Conservation (phyloP, 2,329 filamentous ascomycete genomes). For the Sarocladium kiliense region DNA sequence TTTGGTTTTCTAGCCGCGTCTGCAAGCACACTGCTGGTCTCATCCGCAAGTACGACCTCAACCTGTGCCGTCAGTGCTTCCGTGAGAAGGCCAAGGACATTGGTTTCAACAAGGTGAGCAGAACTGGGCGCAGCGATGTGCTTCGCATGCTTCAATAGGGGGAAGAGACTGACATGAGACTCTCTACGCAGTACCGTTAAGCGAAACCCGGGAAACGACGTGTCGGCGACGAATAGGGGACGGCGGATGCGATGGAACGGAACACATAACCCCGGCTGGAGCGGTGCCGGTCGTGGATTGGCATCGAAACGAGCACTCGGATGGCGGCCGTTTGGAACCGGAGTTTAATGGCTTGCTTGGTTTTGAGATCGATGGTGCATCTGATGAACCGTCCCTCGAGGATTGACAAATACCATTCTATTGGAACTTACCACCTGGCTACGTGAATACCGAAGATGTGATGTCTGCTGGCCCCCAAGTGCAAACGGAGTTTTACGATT, state of each 20-base stretch:
- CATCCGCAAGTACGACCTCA: slow-evolving; percentile 99
- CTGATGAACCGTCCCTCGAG: slow-evolving; percentile 35
- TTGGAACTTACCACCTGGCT: slow-evolving; percentile 20
- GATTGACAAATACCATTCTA: slow-evolving; percentile 40
- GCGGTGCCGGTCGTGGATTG: slow-evolving; percentile 11
- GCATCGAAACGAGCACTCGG: slow-evolving; percentile 28
- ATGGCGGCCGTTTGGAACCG: slow-evolving; percentile 39
- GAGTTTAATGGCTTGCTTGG: slow-evolving; percentile 41
- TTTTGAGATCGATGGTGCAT: slow-evolving; percentile 37
- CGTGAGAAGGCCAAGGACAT: slow-evolving; percentile 69
- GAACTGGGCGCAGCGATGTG: slow-evolving; percentile 1
- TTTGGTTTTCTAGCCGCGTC: slow-evolving; percentile 46
- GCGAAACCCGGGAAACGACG: slow-evolving; percentile 9
- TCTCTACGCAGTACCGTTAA: slow-evolving; percentile 22
- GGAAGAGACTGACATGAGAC: neutral
- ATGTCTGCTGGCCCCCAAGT: neutral
- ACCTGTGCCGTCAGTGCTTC: slow-evolving; percentile 79
- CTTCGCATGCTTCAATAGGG: neutral
- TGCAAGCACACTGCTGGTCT: slow-evolving; percentile 96
- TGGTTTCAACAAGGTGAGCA: slow-evolving; percentile 64
- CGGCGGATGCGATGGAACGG: slow-evolving; percentile 14
- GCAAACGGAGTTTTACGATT: no score
- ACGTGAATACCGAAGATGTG: neutral
- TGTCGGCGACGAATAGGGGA: slow-evolving; percentile 14
- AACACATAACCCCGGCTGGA: slow-evolving; percentile 12